A percentile compares a stretch with the other conserved stretches of the same genome.
These are phyloP conservation scores for Aureobasidium sp. DNA, from an alignment of 2,329 filamentous ascomycete species.

Conservation along the genomic window DNA sequence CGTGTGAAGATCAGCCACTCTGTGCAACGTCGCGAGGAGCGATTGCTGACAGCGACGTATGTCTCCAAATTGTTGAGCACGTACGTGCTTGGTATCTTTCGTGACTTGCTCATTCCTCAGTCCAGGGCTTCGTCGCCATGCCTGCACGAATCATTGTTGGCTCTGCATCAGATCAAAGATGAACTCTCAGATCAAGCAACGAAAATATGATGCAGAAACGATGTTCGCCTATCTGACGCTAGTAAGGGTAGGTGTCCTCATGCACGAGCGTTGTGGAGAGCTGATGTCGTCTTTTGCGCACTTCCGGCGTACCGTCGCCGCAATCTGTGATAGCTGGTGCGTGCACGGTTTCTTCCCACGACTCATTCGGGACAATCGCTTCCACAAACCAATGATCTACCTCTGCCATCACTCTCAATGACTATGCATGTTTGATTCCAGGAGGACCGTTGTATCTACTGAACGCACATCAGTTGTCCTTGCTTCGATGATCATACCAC, in stretches of 20 bases:
- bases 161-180: not conserved
- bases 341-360: not conserved
- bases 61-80: no score
- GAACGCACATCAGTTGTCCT: no score
- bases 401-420: not conserved
- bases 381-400: not conserved
- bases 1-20: not conserved
- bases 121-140: not conserved
- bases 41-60: not conserved
- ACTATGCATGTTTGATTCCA: not conserved
- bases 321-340: not conserved
- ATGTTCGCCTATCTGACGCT: not conserved
- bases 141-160: no score
- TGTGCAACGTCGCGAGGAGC: not conserved
- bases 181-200: not conserved
- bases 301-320: not conserved
- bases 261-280: not conserved
- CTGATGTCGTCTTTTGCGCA: not conserved
- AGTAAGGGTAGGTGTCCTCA: not conserved
- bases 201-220: not conserved
- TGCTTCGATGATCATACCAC: not conserved
- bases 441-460: not conserved
- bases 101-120: not conserved
- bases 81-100: no score
- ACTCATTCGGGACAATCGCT: not conserved